Base-by-base conservation (phyloP, 345 rosid species). In the Noccaea bulbosa region DNA sequence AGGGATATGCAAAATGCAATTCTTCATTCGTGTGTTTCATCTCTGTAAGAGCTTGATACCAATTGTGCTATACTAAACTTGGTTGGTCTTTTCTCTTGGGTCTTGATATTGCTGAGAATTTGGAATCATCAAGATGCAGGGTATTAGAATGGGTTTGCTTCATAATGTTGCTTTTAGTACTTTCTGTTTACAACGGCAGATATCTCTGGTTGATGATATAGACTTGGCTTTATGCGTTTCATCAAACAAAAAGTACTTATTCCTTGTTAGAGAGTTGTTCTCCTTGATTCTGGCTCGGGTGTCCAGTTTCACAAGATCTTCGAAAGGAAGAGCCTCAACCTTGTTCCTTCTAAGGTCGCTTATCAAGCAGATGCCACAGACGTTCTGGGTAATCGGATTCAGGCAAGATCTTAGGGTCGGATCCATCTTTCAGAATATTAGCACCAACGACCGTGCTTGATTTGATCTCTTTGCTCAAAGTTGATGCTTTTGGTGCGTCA, bases 371-470 rank as follows among this genome's bases (percentile, higher is more conserved):
- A 77, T 77, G 93, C 91, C 88, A 87, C 67, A 90, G 73, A 92
- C 96, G 88, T 53, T 87, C 80, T 7, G 96, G 97, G 81, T 88
- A 88, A 30, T 85, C 92, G 40, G 89, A 77, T 79, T 90, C 90
- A 0, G 81, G 74, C 66, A 87, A 61, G 74, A 93, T 71, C 80
- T 83, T 90, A 8, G 97, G 90, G 73, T 93, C 97, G 51, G 88
- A 66, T 44, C 90, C 97, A 33, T 90, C 97, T 82, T 90, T 87
- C 9, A 88, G 89, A 73, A 79, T 86, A 78, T 87, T 89, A 75
- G 89, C 92, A 67, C 90, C 96, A 51, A 89, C 87, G 20, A 83
- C 86, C 16, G 85, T 81, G 7, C 80, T 81, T 33, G 90, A 71
- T 78, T 86, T 89, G 67, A 89, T 81, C 79, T 87, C 96, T 80